Evolutionary conservation across 1,284 basidiomycete genomes (phyloP), one percentile per base, ranked within the genome.

Genomic region (Apiotrichum montevideense): DNA sequence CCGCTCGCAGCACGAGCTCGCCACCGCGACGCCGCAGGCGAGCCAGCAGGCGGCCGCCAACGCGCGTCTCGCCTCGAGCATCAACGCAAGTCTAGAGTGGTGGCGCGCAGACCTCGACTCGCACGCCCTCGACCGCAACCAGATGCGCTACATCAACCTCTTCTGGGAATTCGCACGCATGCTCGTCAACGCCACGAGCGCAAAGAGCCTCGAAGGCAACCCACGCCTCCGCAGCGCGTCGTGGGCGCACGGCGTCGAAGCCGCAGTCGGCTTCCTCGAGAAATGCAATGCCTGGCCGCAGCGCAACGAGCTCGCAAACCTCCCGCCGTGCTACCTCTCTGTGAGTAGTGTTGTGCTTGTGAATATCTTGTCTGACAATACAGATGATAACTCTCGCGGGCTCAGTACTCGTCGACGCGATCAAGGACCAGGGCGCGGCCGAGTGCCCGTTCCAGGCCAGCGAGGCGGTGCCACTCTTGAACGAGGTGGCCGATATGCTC

Each of bases 131-230:
- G 51, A 47, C 6, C 37, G 34, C 14, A 35, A 35, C 14, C 42
- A 46, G 55, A 61, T 61, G 45, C 54, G 60, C 39, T 61, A 67
- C 49, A 62, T 66, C 34, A 54, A 66, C 46, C 58, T 73, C 9
- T 66, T 65, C 46, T 72, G 61, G 58, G 57, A 65, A n/a, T 69
- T 68, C 54, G 66, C 65, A 4, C 63, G 64, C 49, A 62, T 66
- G 57, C 59, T 65, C 15, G 67, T 72, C 32, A 68, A 70, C 51
- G 61, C 59, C 2, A 63, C 66, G 3, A 46, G 62, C 10, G 55
- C 60, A 3, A 67, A 66, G 54, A 60, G 57, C n/a, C 57, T 67
- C n/a, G 47, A 15, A 2, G 55, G 43, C 13, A 57, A 58, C 56
- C 54, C 54, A 7, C 49, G 54, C 14, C 54, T 56, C 1, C 37